These are phyloP conservation scores for Heterobasidion parviporum DNA, from an alignment of 1,284 basidiomycete species.

Conservation along the genomic window DNA sequence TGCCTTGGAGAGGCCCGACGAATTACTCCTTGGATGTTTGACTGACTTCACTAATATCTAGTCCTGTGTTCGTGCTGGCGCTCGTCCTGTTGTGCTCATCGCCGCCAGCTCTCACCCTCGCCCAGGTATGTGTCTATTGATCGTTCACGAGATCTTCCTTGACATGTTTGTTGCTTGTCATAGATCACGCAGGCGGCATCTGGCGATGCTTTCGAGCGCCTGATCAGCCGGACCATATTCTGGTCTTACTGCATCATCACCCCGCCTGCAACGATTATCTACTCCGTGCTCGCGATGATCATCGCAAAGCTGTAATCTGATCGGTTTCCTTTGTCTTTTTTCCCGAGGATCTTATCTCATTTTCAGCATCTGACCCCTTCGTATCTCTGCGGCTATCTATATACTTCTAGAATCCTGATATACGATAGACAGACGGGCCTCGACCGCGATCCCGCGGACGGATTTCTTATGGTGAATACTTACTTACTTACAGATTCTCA, in stretches of 20 bases:
- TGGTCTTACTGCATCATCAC: constrained; percentile 81
- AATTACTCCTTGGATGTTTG: constrained; percentile 8
- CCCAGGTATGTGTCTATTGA: constrained; percentile 43
- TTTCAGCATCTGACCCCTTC: too few species aligned
- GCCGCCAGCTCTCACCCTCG: constrained; percentile 76
- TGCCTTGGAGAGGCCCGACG: constrained; percentile 5
- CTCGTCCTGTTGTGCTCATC: constrained; percentile 70
- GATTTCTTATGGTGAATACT: too few species aligned
- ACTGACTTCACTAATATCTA: constrained; percentile 19
- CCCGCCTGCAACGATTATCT: constrained; percentile 69
- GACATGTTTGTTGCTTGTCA: constrained; percentile 9
- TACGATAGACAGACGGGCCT: too few species aligned
- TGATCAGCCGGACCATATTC: constrained; percentile 79
- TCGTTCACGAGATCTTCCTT: background rate
- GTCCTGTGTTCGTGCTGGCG: constrained; percentile 79
- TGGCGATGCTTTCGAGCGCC: constrained; percentile 84
- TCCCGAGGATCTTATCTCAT: too few species aligned
- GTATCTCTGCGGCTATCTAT: too few species aligned
- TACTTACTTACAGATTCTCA: too few species aligned
- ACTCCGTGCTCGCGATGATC: constrained; percentile 67
- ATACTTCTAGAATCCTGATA: too few species aligned
- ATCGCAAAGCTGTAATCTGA: constrained; percentile 31
- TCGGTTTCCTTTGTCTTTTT: too few species aligned
- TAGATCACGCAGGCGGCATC: constrained; percentile 85
- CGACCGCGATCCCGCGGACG: too few species aligned